Conservation (phyloP, 2,329 filamentous ascomycete genomes). For the Esteya vermicola region DNA sequence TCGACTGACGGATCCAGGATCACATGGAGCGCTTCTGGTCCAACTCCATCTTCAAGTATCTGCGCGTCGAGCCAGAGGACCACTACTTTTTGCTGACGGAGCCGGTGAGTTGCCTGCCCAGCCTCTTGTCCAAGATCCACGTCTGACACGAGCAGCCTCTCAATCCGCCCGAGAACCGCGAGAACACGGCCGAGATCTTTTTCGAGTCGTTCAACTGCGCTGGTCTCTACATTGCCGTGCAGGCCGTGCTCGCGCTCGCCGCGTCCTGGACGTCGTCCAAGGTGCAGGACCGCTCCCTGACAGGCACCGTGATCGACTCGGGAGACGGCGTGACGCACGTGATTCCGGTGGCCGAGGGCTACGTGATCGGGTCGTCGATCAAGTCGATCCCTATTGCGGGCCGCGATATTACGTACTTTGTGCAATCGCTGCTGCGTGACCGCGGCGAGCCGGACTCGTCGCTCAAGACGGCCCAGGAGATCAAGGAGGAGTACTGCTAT, state of each 20-base stretch:
- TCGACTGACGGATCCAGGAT: slow-evolving; percentile 45
- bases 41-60: slow-evolving; percentile 99
- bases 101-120: slow-evolving; percentile 43
- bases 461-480: slow-evolving; percentile 91
- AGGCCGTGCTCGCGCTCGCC: slow-evolving; percentile 89
- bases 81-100: slow-evolving; percentile 98
- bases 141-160: slow-evolving; percentile 49
- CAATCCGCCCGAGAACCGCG: slow-evolving; percentile 96
- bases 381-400: slow-evolving; percentile 98
- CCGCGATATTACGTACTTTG: slow-evolving; percentile 97
- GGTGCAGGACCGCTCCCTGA: slow-evolving; percentile 88
- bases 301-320: slow-evolving; percentile 95
- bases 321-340: slow-evolving; percentile 98
- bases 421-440: slow-evolving; percentile 89
- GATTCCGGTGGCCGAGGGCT: slow-evolving; percentile 95
- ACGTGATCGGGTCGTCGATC: slow-evolving; percentile 97
- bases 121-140: background rate
- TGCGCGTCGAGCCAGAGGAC: slow-evolving; percentile 94
- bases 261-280: slow-evolving; percentile 98
- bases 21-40: slow-evolving; percentile 99
- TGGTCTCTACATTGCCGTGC: slow-evolving; percentile 95
- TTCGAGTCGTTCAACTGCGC: slow-evolving; percentile 99
- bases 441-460: slow-evolving; percentile 94
- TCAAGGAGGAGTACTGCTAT: slow-evolving; percentile 98
- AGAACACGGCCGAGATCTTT: slow-evolving; percentile 99